Base-by-base conservation (phyloP, 768 basidiomycete genomes). In the Boletellus ananas region DNA sequence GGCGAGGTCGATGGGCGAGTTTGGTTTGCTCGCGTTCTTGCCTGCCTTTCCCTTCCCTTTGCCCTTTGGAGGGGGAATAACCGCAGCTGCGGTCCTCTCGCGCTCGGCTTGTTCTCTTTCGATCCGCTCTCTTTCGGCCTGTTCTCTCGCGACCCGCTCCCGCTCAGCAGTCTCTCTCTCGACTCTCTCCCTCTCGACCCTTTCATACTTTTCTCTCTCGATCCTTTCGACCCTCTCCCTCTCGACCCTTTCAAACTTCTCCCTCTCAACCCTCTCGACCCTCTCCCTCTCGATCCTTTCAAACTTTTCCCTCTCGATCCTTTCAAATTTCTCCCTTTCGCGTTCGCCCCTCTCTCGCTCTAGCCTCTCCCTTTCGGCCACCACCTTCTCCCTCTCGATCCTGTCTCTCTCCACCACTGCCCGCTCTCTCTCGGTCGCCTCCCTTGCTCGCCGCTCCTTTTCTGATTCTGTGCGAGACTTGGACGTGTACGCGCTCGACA, bases 401-500 rank as follows among this genome's bases (percentile, higher is more conserved):
- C 49, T 52, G 31, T 56, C 58, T 21, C 50, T 55, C 27, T 63
- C 55, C 6, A 36, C 16, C 10, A 47, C 47, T 5, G 33, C 54
- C 4, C 58, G 42, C n/a, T 64, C 62, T 42, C 59, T 42, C 44
- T 61, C 23, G 4, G 9, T 56, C 14, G 29, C 56, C 54, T 54
- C 62, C 49, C 58, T 58, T 3, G 63, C 44, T 12, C 59, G 55
- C 41, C 54, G 59, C 47, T 68, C 67, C 51, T 59, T 63, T 27
- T 59, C 56, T 14, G 51, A 58, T 16, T 59, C 57, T 14, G 49
- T 11, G 46, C 61, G 58, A 6, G 61, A 60, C 43, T 43, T 31
- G 11, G 43, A 0, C 1, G 49, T 1, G 36, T 58, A 52, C 43
- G 57, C 81, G 66, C 46, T 72, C 77, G 50, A 73, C 57, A 58